phyloP scores from a whole-genome alignment of 148 eudicot species.

The Chenopodium suecicum region DNA sequence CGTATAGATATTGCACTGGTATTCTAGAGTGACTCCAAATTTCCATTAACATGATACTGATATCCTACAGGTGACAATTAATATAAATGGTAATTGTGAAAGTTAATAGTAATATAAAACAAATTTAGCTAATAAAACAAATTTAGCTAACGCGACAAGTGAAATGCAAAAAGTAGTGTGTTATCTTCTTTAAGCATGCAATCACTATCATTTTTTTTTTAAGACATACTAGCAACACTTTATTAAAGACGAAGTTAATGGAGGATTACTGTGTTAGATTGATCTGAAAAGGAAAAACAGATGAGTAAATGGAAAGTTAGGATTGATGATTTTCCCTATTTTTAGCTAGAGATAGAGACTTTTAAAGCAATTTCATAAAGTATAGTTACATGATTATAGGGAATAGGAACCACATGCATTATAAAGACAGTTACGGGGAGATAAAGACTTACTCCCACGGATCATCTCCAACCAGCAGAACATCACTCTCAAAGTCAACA shows the following conservation, averaged over 20 bases:
- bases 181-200: background rate
- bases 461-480: slow-evolving; percentile 94
- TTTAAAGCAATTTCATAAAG: background rate
- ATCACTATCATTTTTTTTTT: background rate
- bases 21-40: too few relatives aligned
- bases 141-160: background rate
- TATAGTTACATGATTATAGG: background rate
- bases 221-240: too few relatives aligned
- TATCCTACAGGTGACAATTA: background rate
- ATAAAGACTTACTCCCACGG: slow-evolving; percentile 90
- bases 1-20: background rate
- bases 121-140: too few relatives aligned
- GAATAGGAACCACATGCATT: background rate
- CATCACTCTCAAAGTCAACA: slow-evolving; percentile 91
- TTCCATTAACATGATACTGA: background rate
- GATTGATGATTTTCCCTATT: background rate
- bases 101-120: background rate
- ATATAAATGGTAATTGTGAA: background rate
- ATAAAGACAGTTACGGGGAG: background rate
- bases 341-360: background rate
- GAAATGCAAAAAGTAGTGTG: background rate
- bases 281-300: too few relatives aligned
- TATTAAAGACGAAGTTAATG: too few relatives aligned
- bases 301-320: too few relatives aligned
- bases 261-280: too few relatives aligned